Conservation (phyloP, 78 protist genomes). For the Neovahlkampfia damariscottae region DNA sequence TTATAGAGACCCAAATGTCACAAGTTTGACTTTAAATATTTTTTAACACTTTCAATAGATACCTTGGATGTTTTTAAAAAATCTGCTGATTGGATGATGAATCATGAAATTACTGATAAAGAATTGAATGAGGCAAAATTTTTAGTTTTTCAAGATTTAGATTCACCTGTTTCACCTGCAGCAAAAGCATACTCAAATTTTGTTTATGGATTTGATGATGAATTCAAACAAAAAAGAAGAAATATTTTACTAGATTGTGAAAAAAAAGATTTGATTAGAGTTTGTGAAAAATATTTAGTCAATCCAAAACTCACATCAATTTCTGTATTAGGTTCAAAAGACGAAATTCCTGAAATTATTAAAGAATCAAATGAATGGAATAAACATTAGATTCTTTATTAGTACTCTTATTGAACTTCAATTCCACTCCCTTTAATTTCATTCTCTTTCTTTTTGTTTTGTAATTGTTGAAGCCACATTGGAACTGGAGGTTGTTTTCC, state of each 20-base stretch:
- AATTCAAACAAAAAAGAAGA: neutral
- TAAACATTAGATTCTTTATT: no score
- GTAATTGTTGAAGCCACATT: no score
- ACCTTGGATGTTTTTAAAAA: neutral
- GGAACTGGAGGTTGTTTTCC: no score
- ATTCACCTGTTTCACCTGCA: conserved; percentile 58
- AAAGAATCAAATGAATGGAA: no score
- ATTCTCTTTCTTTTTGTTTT: no score
- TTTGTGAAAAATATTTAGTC: neutral
- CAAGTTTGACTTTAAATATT: conserved; percentile 17
- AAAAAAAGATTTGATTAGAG: neutral
- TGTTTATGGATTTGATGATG: conserved; percentile 32
- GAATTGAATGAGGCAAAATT: conserved; percentile 37
- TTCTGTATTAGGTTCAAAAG: no score
- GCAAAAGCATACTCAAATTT: conserved; percentile 36
- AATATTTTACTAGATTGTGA: neutral
- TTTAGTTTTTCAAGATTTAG: conserved; percentile 34
- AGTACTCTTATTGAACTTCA: no score
- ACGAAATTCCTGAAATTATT: no score
- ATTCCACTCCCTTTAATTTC: no score
- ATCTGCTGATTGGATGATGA: neutral
- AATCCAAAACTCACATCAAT: no score
- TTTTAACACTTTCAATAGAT: neutral
- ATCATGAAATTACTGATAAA: neutral
- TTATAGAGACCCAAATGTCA: conserved; percentile 17